Percentiles rank a stretch among this genome's conserved stretches.
These are phyloP conservation scores for Umbelopsis vinacea DNA, from an alignment of 192 early-diverging fungal species.

Conservation along the genomic window DNA sequence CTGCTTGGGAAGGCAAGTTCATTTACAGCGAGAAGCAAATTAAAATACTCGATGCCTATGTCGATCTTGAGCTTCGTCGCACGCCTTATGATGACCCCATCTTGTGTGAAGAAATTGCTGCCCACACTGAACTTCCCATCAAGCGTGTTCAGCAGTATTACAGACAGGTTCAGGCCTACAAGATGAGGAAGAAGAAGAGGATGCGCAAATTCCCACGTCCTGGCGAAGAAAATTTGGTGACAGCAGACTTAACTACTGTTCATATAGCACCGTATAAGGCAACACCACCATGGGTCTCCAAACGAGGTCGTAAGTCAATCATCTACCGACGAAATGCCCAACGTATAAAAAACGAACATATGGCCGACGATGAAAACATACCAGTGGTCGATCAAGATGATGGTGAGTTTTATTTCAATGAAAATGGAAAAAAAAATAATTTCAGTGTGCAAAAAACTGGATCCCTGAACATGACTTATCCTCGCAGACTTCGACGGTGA, in stretches of 20 bases:
- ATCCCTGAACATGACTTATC: too few species aligned
- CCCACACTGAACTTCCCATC: background rate
- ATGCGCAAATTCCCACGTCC: background rate
- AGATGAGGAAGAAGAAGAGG: background rate
- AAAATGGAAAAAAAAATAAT: too few species aligned
- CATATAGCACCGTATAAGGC: background rate
- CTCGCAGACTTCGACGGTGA: too few species aligned
- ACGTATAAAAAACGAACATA: background rate
- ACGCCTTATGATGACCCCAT: background rate
- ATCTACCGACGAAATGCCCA: background rate
- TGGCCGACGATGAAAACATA: background rate
- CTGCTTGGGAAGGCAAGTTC: background rate
- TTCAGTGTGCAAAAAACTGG: too few species aligned
- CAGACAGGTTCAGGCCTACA: background rate
- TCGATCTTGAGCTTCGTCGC: background rate
- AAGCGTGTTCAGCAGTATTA: slow-evolving; percentile 6
- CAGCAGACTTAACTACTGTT: background rate
- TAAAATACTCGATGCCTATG: background rate
- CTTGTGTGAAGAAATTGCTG: slow-evolving; percentile 17
- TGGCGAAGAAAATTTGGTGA: background rate
- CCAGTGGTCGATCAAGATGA: background rate
- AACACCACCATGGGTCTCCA: background rate
- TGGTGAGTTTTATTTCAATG: background rate
- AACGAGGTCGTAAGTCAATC: background rate
- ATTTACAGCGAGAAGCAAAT: background rate